Evolutionary conservation across 495 filamentous ascomycete genomes (phyloP).

Genomic region (Daldinia concentrica): DNA sequence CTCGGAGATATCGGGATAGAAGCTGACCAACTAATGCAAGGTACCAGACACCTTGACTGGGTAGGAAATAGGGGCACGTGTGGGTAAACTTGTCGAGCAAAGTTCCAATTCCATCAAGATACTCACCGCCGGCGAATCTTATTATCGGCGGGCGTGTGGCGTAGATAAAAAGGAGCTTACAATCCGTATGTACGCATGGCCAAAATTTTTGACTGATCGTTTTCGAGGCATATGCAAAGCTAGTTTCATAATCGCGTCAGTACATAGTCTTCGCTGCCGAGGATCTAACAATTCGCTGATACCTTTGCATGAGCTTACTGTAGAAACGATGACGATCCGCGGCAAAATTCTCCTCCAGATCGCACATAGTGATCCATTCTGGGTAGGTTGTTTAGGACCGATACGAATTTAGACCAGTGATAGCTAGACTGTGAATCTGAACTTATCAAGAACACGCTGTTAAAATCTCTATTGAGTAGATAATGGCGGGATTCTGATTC

Average conservation of each 20-base stretch:
- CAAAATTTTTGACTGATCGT: constrained; percentile 10
- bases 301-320: constrained; percentile 35
- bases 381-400: constrained; percentile 26
- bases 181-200: not conserved
- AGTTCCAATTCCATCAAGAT: constrained; percentile 2
- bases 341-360: constrained; percentile 10
- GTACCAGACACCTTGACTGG: constrained; percentile 33
- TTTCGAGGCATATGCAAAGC: constrained; percentile 28
- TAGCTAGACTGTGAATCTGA: constrained; percentile 12
- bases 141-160: not conserved
- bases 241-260: constrained; percentile 23
- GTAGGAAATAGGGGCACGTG: constrained; percentile 22
- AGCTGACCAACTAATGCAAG: constrained; percentile 40
- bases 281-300: not conserved
- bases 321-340: constrained; percentile 24
- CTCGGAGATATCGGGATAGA: constrained; percentile 42
- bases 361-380: constrained; percentile 26
- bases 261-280: constrained; percentile 5
- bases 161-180: constrained; percentile 8
- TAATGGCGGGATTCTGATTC: constrained; percentile 28
- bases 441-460: not conserved
- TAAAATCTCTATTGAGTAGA: not conserved
- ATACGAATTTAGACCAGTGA: not conserved
- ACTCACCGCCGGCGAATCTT: constrained; percentile 3
- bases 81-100: constrained; percentile 18